A percentile compares a stretch with the other conserved stretches of the same genome.
These are phyloP conservation scores for Hyphopichia fennica DNA, from an alignment of 1,139 yeast genomes.

Conservation along the genomic window DNA sequence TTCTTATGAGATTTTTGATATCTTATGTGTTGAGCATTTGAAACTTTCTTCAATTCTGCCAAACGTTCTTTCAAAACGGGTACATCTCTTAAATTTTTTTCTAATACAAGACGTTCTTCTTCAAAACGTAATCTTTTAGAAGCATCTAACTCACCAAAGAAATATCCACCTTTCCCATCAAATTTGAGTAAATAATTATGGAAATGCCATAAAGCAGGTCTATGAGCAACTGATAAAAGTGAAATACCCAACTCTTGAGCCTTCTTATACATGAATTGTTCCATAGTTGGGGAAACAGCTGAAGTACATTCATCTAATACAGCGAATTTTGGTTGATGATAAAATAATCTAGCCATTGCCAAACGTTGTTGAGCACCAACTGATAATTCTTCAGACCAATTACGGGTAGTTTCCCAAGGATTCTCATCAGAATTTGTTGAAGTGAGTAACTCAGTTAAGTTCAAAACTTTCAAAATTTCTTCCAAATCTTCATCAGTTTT, in stretches of 20 bases:
- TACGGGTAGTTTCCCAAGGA: slow-evolving; percentile 67
- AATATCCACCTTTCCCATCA: slow-evolving; percentile 79
- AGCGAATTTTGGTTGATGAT: slow-evolving; percentile 89
- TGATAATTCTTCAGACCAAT: slow-evolving; percentile 88
- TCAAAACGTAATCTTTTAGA: slow-evolving; percentile 66
- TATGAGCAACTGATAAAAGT: slow-evolving; percentile 84
- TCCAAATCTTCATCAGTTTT: slow-evolving; percentile 63
- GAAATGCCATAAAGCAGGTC: slow-evolving; percentile 92
- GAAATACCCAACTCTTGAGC: slow-evolving; percentile 83
- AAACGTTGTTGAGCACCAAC: slow-evolving; percentile 92
- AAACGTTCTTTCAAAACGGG: slow-evolving; percentile 66
- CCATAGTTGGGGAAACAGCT: slow-evolving; percentile 89
- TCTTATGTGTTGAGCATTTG: slow-evolving; percentile 42
- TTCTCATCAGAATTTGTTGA: slow-evolving; percentile 17
- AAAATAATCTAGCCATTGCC: slow-evolving; percentile 91
- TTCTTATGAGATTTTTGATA: slow-evolving; percentile 11
- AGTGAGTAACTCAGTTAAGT: slow-evolving; percentile 55
- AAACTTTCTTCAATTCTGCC: slow-evolving; percentile 55
- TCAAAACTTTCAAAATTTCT: slow-evolving; percentile 59
- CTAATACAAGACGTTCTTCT: slow-evolving; percentile 67
- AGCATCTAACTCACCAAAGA: slow-evolving; percentile 69
- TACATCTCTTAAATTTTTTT: slow-evolving; percentile 64
- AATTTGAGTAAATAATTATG: slow-evolving; percentile 81
- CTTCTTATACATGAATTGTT: slow-evolving; percentile 82
- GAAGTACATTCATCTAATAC: slow-evolving; percentile 96